Conservation (phyloP, 2,329 filamentous ascomycete species). For the Akanthomyces dipterigenus region DNA sequence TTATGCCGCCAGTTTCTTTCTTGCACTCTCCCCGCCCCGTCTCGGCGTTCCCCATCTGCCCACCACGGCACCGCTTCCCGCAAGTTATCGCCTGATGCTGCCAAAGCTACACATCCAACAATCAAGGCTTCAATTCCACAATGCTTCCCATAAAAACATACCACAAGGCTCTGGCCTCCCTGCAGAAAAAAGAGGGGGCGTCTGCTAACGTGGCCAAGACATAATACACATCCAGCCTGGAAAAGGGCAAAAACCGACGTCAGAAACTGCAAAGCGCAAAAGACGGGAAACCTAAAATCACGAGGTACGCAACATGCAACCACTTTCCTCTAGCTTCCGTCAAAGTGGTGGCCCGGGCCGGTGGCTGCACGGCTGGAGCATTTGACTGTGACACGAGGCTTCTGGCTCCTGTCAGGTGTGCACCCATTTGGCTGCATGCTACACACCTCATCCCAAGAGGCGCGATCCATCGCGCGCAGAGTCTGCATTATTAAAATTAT, state of each 20-base stretch:
- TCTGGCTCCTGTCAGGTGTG: not conserved
- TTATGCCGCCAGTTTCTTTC: not conserved
- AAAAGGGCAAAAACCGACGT: not conserved
- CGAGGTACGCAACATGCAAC: not conserved
- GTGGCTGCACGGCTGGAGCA: conserved; percentile 1
- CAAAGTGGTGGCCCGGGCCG: not conserved
- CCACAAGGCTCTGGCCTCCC: not conserved
- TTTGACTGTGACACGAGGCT: conserved; percentile 6
- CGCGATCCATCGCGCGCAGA: not conserved
- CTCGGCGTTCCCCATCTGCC: not conserved
- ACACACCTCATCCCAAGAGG: not conserved
- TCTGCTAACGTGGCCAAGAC: not conserved
- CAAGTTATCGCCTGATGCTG: not conserved
- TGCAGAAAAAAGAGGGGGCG: not conserved
- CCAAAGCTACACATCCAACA: not conserved
- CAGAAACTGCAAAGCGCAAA: not conserved
- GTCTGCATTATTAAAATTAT: no score
- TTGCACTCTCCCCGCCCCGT: not conserved
- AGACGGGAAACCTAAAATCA: not conserved
- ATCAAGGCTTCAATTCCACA: no score
- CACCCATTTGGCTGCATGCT: not conserved
- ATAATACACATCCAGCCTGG: not conserved
- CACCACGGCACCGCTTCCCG: not conserved
- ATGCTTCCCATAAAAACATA: no score
- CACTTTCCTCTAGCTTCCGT: not conserved